phyloP scores from a whole-genome alignment of 352 stramenopile genomes.

The Pythium sp. region DNA sequence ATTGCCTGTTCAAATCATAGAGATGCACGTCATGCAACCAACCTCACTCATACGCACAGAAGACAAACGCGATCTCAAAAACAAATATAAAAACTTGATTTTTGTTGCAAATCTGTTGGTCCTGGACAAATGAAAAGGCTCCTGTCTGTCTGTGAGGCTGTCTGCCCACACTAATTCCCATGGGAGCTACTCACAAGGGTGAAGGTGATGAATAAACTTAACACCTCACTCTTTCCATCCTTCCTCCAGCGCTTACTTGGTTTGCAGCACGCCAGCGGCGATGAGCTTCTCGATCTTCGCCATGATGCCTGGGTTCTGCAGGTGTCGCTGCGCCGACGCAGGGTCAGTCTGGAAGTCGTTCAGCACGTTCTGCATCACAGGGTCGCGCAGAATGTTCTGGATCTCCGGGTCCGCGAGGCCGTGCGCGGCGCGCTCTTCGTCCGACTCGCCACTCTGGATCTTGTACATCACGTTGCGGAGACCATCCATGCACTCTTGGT shows the following conservation, averaged over 20 bases:
- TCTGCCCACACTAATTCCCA: not conserved
- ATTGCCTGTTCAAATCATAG: conserved; percentile 26
- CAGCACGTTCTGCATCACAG: conserved; percentile 97
- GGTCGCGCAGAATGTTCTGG: conserved; percentile 96
- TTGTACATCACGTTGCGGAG: conserved; percentile 92
- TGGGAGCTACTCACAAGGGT: not conserved
- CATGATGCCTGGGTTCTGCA: conserved; percentile 94
- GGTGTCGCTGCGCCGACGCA: conserved; percentile 84
- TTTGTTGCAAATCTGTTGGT: not conserved
- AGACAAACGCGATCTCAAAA: not conserved
- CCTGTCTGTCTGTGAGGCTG: not conserved
- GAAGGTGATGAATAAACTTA: too few species aligned
- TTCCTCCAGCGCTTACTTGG: conserved; percentile 52
- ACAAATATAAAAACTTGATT: conserved; percentile 17
- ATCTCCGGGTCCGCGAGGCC: conserved; percentile 99
- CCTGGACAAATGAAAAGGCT: not conserved
- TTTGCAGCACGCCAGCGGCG: conserved; percentile 96
- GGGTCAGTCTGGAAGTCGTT: conserved; percentile 98
- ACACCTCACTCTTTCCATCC: not conserved
- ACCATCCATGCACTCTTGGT: conserved; percentile 95
- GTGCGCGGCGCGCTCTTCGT: conserved; percentile 96
- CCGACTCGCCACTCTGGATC: conserved; percentile 95
- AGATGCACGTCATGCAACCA: not conserved
- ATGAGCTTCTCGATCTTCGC: conserved; percentile 99
- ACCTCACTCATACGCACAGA: not conserved